These are phyloP conservation scores for Penicillium sp. DNA, from an alignment of 2,329 filamentous ascomycete genomes.

Conservation along the genomic window DNA sequence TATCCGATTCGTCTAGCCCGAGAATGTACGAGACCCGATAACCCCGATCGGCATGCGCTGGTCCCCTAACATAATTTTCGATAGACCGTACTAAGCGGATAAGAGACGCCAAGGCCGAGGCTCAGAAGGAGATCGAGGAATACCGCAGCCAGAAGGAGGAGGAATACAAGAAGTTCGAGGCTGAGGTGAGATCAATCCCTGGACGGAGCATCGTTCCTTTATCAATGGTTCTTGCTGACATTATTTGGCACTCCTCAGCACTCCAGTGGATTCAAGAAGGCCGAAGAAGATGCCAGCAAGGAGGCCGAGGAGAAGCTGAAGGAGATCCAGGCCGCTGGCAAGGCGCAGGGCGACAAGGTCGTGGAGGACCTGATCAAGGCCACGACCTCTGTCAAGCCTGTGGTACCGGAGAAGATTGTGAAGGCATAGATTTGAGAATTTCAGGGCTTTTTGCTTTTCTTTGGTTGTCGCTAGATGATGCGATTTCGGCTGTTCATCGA, in stretches of 20 bases:
- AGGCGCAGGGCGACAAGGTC: slow-evolving; percentile 76
- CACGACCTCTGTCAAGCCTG: slow-evolving; percentile 81
- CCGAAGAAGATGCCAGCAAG: slow-evolving; percentile 75
- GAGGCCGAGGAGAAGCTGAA: slow-evolving; percentile 79
- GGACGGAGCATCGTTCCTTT: background rate
- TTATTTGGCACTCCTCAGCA: slow-evolving; percentile 59
- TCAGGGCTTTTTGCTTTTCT: slow-evolving; percentile 13
- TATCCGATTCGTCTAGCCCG: slow-evolving; percentile 58
- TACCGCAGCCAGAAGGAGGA: slow-evolving; percentile 88
- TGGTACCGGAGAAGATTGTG: slow-evolving; percentile 56
- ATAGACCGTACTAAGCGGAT: slow-evolving; percentile 92
- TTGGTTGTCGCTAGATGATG: slow-evolving; percentile 16
- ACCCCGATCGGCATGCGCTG: slow-evolving; percentile 9
- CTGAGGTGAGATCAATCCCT: slow-evolving; percentile 57
- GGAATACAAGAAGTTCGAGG: slow-evolving; percentile 93
- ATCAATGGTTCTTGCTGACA: background rate
- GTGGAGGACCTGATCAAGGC: slow-evolving; percentile 79
- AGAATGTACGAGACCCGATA: slow-evolving; percentile 66
- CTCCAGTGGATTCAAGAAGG: slow-evolving; percentile 82
- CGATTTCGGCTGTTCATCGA: slow-evolving; percentile 25
- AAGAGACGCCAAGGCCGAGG: slow-evolving; percentile 93
- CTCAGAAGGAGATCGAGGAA: slow-evolving; percentile 95
- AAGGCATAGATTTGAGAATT: slow-evolving; percentile 30
- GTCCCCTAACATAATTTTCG: slow-evolving; percentile 9
- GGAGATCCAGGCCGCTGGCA: slow-evolving; percentile 77